Conservation (phyloP, 2,329 filamentous ascomycete species). For the Diaporthe citriasiana region DNA sequence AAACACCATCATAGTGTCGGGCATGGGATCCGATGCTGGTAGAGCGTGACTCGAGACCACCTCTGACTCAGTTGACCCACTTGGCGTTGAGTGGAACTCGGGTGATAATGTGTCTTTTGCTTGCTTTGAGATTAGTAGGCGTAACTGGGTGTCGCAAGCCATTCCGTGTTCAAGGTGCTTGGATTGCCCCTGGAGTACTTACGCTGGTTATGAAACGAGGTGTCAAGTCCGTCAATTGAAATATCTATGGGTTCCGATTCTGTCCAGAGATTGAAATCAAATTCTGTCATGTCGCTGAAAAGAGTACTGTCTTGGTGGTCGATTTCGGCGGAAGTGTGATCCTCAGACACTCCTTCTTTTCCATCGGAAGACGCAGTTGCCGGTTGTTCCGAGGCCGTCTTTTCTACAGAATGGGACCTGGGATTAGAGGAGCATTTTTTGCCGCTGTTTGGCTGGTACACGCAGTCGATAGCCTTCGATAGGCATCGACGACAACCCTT, state of each 20-base stretch:
- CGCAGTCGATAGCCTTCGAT: conserved; percentile 1
- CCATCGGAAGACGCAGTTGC: background rate
- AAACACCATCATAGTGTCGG: background rate
- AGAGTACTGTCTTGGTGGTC: background rate
- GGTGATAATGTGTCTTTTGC: background rate
- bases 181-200: background rate
- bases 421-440: background rate
- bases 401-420: background rate
- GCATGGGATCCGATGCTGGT: background rate
- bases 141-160: background rate
- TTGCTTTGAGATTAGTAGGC: background rate
- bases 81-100: background rate
- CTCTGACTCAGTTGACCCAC: background rate
- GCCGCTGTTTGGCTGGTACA: background rate
- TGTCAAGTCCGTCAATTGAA: conserved; percentile 1
- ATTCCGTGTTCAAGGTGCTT: background rate
- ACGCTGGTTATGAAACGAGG: background rate
- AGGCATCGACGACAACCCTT: conserved; percentile 5
- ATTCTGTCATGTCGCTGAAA: background rate
- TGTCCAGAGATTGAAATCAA: conserved; percentile 9
- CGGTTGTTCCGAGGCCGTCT: background rate
- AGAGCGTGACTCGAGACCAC: background rate
- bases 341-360: background rate
- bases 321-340: background rate
- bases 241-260: background rate